Evolutionary conservation across 192 early-diverging fungal genomes (phyloP).

Genomic region (Entomortierella beljakovae): DNA sequence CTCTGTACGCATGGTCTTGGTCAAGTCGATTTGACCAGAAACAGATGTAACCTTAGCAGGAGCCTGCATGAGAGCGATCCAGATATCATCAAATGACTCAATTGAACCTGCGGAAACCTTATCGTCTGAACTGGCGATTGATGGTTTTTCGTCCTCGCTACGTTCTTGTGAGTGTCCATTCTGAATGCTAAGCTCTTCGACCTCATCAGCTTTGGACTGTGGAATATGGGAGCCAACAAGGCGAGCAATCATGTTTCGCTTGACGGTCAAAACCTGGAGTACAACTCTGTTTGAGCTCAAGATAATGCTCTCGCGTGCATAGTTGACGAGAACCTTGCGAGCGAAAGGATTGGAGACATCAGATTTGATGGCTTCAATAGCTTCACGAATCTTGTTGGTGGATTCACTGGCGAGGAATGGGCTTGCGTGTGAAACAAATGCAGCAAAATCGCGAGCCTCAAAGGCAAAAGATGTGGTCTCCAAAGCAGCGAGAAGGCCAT

Average conservation of each 20-base stretch:
- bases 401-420: slow-evolving; percentile 58
- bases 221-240: slow-evolving; percentile 28
- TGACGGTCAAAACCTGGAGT: slow-evolving; percentile 58
- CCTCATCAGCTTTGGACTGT: background rate
- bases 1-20: slow-evolving; percentile 54
- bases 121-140: background rate
- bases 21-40: slow-evolving; percentile 35
- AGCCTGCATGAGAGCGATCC: slow-evolving; percentile 43
- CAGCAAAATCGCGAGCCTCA: slow-evolving; percentile 56
- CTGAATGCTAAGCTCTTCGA: too few species aligned
- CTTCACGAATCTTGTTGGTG: slow-evolving; percentile 56
- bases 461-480: slow-evolving; percentile 57
- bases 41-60: slow-evolving; percentile 6
- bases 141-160: slow-evolving; percentile 22
- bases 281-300: slow-evolving; percentile 67
- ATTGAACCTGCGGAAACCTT: background rate
- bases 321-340: slow-evolving; percentile 58
- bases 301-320: slow-evolving; percentile 57
- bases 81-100: slow-evolving; percentile 47
- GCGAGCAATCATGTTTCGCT: slow-evolving; percentile 65
- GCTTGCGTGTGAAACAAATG: slow-evolving; percentile 56
- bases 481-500: slow-evolving; percentile 65
- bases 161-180: slow-evolving; percentile 14
- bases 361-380: slow-evolving; percentile 52
- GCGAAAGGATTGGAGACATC: slow-evolving; percentile 51